phyloP scores from a whole-genome alignment of 208 protist species.

The Wallacemonas sp. region DNA sequence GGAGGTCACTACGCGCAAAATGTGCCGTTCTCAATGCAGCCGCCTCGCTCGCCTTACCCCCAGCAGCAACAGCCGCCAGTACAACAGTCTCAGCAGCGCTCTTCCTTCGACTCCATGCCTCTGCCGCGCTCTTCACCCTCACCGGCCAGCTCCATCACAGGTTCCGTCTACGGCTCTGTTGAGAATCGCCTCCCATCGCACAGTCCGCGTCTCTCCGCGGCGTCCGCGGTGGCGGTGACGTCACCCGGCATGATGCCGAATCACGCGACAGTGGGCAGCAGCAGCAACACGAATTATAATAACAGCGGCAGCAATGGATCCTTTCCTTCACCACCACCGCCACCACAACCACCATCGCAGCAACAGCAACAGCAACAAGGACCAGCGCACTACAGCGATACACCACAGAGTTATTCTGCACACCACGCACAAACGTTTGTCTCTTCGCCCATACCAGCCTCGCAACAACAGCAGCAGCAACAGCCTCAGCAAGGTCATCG shows the following conservation, averaged over 20 bases:
- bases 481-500: background rate
- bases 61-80: no score
- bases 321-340: background rate
- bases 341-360: background rate
- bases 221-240: background rate
- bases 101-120: background rate
- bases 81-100: no score
- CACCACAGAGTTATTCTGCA: background rate
- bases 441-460: background rate
- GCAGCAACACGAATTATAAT: background rate
- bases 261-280: background rate
- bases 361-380: background rate
- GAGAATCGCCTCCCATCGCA: background rate
- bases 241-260: background rate
- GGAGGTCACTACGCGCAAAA: no score
- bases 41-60: no score
- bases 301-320: background rate
- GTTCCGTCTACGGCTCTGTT: background rate
- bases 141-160: background rate
- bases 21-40: no score
- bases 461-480: conserved; percentile 15
- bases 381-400: background rate
- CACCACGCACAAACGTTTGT: background rate
- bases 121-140: background rate
- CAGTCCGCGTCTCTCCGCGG: background rate